Evolutionary conservation across 2,329 filamentous ascomycete species (phyloP).

Genomic region (Colletotrichum sp.): DNA sequence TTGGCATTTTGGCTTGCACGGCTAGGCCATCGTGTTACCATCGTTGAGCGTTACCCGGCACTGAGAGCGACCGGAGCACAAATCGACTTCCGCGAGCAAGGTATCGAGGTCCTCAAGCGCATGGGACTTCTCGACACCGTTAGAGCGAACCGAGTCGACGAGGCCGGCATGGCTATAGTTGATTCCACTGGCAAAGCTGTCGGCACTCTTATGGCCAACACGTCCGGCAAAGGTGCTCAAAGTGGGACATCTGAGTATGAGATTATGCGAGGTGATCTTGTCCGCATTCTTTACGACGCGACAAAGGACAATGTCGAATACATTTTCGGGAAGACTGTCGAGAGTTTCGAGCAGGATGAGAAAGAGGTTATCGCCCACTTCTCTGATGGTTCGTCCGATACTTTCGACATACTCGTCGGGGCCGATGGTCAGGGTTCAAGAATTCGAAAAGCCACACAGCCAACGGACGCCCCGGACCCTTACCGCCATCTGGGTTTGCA

Average conservation of each 20-base stretch:
- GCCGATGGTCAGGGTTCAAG: constrained; percentile 58
- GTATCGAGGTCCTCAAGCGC: constrained; percentile 52
- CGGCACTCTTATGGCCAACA: neutral
- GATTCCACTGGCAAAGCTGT: constrained; percentile 37
- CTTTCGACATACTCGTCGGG: constrained; percentile 57
- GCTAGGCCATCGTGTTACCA: constrained; percentile 41
- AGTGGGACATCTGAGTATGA: constrained; percentile 55
- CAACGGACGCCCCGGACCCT: neutral
- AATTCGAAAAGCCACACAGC: neutral
- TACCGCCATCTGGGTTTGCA: neutral
- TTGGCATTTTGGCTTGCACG: constrained; percentile 55
- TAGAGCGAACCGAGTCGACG: constrained; percentile 44
- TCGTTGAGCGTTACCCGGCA: constrained; percentile 44
- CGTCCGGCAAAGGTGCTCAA: constrained; percentile 28
- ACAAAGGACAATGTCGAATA: constrained; percentile 30
- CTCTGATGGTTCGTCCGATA: constrained; percentile 43
- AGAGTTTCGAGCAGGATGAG: constrained; percentile 28
- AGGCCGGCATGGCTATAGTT: constrained; percentile 51
- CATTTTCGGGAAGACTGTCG: constrained; percentile 34
- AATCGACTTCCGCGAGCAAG: constrained; percentile 58
- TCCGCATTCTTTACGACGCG: constrained; percentile 44
- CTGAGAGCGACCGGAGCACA: constrained; percentile 55
- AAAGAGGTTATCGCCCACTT: constrained; percentile 34
- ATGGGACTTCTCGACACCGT: constrained; percentile 56
- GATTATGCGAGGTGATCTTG: constrained; percentile 60